A percentile compares a stretch with the other conserved stretches of the same genome.
These are phyloP conservation scores for Ceratonia siliqua DNA, from an alignment of 306 rosid genomes.

Conservation along the genomic window DNA sequence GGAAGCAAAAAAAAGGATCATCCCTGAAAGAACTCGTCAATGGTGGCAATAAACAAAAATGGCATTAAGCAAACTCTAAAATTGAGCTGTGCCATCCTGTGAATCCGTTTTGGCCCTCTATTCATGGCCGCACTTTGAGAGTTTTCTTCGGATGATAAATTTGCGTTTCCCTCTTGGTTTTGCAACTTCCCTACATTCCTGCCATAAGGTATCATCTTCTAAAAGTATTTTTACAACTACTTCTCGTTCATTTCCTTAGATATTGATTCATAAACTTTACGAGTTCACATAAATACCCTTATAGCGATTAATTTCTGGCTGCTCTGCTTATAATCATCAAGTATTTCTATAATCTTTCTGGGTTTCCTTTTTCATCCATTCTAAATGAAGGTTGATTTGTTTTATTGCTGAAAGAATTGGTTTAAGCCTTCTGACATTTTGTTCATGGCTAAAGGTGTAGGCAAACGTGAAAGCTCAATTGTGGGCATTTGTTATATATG, in stretches of 20 bases:
- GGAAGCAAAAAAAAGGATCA: conserved; percentile 24
- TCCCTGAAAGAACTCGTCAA: conserved; percentile 41
- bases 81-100: conserved; percentile 42
- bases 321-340: conserved; percentile 18
- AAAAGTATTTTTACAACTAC: not conserved
- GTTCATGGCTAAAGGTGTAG: conserved; percentile 27
- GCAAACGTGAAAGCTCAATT: conserved; percentile 40
- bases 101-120: conserved; percentile 35
- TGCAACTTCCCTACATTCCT: conserved; percentile 40
- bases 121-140: conserved; percentile 27
- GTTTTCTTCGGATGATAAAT: conserved; percentile 45
- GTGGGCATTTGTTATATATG: conserved; percentile 43
- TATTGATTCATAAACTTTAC: not conserved
- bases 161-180: conserved; percentile 30
- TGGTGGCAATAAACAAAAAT: conserved; percentile 28
- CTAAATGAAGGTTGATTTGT: conserved; percentile 1
- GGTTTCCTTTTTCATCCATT: conserved; percentile 16
- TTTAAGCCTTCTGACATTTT: conserved; percentile 20
- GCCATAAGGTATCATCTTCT: conserved; percentile 41
- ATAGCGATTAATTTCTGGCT: not conserved
- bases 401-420: not conserved
- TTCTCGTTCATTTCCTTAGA: not conserved
- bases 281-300: not conserved
- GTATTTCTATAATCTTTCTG: not conserved
- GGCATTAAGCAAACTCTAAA: conserved; percentile 37